Base-by-base conservation (phyloP, 768 basidiomycete species). In the Termitomyces eurrhizus region DNA sequence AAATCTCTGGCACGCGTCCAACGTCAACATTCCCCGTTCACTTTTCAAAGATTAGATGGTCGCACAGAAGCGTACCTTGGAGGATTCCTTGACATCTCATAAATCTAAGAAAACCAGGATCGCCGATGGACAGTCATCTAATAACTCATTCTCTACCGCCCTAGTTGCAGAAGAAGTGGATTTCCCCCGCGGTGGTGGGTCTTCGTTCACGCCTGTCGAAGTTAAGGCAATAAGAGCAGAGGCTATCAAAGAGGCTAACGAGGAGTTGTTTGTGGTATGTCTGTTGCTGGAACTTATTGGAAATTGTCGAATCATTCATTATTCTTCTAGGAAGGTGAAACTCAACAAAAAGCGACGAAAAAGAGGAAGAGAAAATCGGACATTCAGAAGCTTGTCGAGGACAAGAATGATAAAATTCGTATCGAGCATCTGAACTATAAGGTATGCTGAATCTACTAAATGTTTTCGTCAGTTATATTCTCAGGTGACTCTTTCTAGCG, bases 351-450 rank as follows among this genome's bases (percentile, higher is more conserved):
- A 62, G 75, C 75, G 63, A 72, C 67, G 42, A 81, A 79, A 65
- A 83, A 78, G 66, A 78, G 75, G 61, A 78, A 75, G 65, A 73
- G 74, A 62, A 87, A 84, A 65, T 72, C 77, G 26, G 81, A 83
- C 12, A 66, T 62, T 18, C 70, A 75, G 46, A 66, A 70, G 60
- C 58, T 64, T 66, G 69, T 64, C 59, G 55, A 60, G 42, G 75
- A 77, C 63, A 85, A 85, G 71, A 79, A 70, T 50, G 83, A 86
- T 52, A 76, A 70, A 44, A 78, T 89, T 58, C 88, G 94, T 58
- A 86, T 96, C 42, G 95, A 98, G 69, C 91, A 94, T 72, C 78
- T 97, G 42, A 97, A 95, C 68, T 96, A 97, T 79, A 97, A 95
- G 78, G 93, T 91, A 58, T 56, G 71, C 66, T 21, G 9, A 46